Percentiles rank a stretch among this genome's conserved stretches.
These are phyloP conservation scores for Xylaria sp. DNA, from an alignment of 2,329 filamentous ascomycete species.

Conservation along the genomic window DNA sequence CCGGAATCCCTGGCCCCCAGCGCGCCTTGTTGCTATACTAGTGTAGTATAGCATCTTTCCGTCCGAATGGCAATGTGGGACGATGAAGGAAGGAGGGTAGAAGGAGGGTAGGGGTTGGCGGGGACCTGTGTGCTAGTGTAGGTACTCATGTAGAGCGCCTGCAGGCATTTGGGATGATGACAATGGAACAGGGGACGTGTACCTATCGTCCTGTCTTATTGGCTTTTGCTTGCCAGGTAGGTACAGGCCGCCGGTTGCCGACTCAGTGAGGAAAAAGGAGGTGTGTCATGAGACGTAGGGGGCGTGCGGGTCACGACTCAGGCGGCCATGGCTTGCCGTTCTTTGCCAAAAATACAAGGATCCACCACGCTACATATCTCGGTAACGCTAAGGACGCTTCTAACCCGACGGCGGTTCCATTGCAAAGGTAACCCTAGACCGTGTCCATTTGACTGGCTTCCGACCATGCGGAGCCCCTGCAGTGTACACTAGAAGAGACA, in stretches of 20 bases:
- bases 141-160: neutral
- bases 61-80: slow-evolving; percentile 36
- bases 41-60: slow-evolving; percentile 42
- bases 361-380: slow-evolving; percentile 44
- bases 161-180: slow-evolving; percentile 11
- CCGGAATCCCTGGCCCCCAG: slow-evolving; percentile 48
- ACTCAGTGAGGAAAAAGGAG: slow-evolving; percentile 15
- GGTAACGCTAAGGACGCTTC: slow-evolving; percentile 49
- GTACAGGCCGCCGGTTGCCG: slow-evolving; percentile 9
- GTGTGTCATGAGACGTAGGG: slow-evolving; percentile 32
- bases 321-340: slow-evolving; percentile 33
- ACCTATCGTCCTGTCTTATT: slow-evolving; percentile 1
- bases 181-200: slow-evolving; percentile 15
- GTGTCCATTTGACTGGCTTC: slow-evolving; percentile 43
- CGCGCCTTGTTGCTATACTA: slow-evolving; percentile 36
- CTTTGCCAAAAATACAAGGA: slow-evolving; percentile 44
- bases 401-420: slow-evolving; percentile 49
- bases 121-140: neutral
- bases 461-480: slow-evolving; percentile 40
- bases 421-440: slow-evolving; percentile 49
- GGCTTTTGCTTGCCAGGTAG: neutral
- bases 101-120: slow-evolving; percentile 33
- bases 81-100: slow-evolving; percentile 29
- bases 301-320: slow-evolving; percentile 33
- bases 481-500: neutral